Conservation (phyloP, 2,329 filamentous ascomycete species). For the Elsinoe necatrix region DNA sequence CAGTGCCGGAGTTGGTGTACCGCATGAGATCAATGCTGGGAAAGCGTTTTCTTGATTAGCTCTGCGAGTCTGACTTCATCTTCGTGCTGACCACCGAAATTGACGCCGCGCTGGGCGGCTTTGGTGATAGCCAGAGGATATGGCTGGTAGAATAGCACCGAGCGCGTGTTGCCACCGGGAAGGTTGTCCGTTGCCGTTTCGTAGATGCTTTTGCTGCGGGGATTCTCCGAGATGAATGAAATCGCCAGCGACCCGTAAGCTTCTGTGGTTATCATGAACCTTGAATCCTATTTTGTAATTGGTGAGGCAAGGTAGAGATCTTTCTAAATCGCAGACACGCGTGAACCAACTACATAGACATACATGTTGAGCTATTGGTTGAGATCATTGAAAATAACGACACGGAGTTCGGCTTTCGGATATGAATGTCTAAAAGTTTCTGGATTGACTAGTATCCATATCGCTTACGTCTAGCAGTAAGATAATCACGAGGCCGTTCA, state of each 20-base stretch:
- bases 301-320: neutral
- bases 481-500: neutral
- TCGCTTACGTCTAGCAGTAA: too few relatives aligned
- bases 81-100: conserved; percentile 45
- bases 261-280: neutral
- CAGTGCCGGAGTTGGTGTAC: conserved; percentile 59
- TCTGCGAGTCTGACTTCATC: conserved; percentile 47
- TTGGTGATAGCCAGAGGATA: conserved; percentile 31
- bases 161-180: conserved; percentile 34
- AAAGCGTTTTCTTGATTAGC: conserved; percentile 47
- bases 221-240: neutral
- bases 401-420: neutral
- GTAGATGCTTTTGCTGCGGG: conserved; percentile 17
- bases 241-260: neutral
- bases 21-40: conserved; percentile 45
- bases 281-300: neutral
- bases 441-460: neutral
- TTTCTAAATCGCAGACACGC: neutral
- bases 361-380: neutral
- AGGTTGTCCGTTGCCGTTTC: conserved; percentile 26
- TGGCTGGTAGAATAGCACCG: conserved; percentile 30
- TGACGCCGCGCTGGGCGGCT: conserved; percentile 43
- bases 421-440: neutral
- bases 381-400: neutral
- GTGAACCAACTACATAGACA: neutral